Evolutionary conservation across 1,284 basidiomycete genomes (phyloP).

Genomic region (Xerocomus amazonicus): DNA sequence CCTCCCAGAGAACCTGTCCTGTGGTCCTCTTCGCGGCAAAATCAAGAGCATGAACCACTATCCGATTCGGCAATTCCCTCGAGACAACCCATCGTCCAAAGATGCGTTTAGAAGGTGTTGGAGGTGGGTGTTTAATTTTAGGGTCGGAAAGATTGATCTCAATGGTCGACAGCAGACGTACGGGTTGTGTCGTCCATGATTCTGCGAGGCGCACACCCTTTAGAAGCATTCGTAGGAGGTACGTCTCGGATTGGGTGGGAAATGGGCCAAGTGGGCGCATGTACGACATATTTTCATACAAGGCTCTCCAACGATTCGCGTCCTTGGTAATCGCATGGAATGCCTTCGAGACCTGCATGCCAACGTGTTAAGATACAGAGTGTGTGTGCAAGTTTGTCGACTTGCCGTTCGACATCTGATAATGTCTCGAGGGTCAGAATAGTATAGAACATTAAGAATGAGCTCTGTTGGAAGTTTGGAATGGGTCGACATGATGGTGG

Average conservation of each 20-base stretch:
- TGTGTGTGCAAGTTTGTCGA: background rate
- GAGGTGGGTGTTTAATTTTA: no score
- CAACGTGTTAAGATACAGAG: no score
- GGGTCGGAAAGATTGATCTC: no score
- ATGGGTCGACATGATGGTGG: background rate
- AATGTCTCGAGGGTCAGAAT: background rate
- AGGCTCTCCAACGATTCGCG: background rate
- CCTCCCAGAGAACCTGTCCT: background rate
- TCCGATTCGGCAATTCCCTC: background rate
- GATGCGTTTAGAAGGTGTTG: no score
- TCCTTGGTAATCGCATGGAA: background rate
- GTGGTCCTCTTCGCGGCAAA: background rate
- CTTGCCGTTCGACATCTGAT: background rate
- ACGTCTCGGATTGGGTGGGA: background rate
- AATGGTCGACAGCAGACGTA: background rate
- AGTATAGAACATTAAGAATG: background rate
- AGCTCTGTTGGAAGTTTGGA: background rate
- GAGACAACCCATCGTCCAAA: slow-evolving; percentile 4
- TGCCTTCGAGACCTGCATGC: background rate
- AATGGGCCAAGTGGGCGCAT: background rate
- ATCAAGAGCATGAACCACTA: slow-evolving; percentile 2
- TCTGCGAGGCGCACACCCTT: slow-evolving; percentile 1
- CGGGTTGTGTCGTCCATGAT: slow-evolving; percentile 3
- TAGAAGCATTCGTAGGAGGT: background rate
- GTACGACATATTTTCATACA: background rate